A percentile compares a stretch with the other conserved stretches of the same genome.
Conservation (phyloP, 2,329 filamentous ascomycete genomes). For the Aspergillus aculeatinus region DNA sequence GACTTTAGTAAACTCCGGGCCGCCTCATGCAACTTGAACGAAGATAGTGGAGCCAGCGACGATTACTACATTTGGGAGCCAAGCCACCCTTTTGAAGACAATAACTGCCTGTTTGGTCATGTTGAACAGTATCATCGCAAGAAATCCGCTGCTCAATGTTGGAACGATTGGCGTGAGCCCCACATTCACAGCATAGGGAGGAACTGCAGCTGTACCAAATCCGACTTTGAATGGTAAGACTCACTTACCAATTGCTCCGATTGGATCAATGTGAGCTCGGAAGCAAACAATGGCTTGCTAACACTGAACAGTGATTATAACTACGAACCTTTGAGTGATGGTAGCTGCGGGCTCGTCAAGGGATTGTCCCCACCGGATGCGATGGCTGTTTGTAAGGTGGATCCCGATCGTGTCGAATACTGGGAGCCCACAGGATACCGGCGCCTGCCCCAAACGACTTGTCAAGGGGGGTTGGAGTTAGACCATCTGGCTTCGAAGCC, state of each 20-base stretch:
- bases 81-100: slow-evolving; percentile 72
- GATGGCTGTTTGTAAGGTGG: slow-evolving; percentile 55
- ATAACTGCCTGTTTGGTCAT: slow-evolving; percentile 91
- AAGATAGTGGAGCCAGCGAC: slow-evolving; percentile 57
- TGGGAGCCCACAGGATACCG: slow-evolving; percentile 86
- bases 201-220: slow-evolving; percentile 79
- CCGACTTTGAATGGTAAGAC: slow-evolving; percentile 88
- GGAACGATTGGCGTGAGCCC: slow-evolving; percentile 71
- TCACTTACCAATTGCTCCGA: background rate
- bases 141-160: slow-evolving; percentile 74
- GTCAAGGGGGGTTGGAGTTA: slow-evolving; percentile 69
- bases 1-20: slow-evolving; percentile 84
- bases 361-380: slow-evolving; percentile 68
- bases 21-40: slow-evolving; percentile 66
- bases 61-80: slow-evolving; percentile 88
- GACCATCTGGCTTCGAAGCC: slow-evolving; percentile 65
- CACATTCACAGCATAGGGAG: slow-evolving; percentile 67
- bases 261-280: background rate
- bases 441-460: slow-evolving; percentile 85
- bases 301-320: slow-evolving; percentile 74
- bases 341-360: slow-evolving; percentile 72
- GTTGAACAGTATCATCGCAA: slow-evolving; percentile 87
- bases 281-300: slow-evolving; percentile 2
- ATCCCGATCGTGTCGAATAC: slow-evolving; percentile 73
- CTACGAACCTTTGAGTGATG: slow-evolving; percentile 75